These are phyloP conservation scores for Oidiodendron maius DNA, from an alignment of 495 filamentous ascomycete species.

Conservation along the genomic window DNA sequence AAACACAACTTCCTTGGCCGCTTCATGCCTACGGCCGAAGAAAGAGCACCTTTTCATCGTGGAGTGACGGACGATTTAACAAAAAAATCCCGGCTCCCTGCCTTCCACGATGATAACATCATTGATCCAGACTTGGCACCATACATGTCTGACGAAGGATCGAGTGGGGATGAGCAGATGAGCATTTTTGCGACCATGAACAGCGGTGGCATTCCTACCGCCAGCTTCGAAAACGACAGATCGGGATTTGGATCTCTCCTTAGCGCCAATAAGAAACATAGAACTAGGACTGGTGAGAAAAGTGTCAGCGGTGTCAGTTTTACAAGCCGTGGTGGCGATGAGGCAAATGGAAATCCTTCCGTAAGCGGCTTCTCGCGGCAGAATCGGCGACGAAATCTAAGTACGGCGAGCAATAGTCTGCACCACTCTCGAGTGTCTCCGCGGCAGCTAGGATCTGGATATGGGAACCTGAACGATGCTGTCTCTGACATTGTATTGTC, in stretches of 20 bases:
- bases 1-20: slow-evolving; percentile 72
- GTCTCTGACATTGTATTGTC: slow-evolving; percentile 25
- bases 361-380: slow-evolving; percentile 21
- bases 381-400: slow-evolving; percentile 67
- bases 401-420: slow-evolving; percentile 60
- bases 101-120: slow-evolving; percentile 96
- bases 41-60: slow-evolving; percentile 77
- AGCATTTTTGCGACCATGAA: slow-evolving; percentile 74
- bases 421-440: slow-evolving; percentile 64
- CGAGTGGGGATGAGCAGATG: slow-evolving; percentile 86
- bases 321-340: slow-evolving; percentile 51
- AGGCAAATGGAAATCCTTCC: slow-evolving; percentile 19
- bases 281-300: slow-evolving; percentile 69
- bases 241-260: slow-evolving; percentile 46
- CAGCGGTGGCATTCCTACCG: slow-evolving; percentile 33
- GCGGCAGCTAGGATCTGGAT: slow-evolving; percentile 38
- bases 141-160: slow-evolving; percentile 91
- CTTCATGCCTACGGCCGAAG: slow-evolving; percentile 39
- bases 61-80: slow-evolving; percentile 57
- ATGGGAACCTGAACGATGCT: slow-evolving; percentile 18
- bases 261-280: slow-evolving; percentile 63
- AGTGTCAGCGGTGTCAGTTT: slow-evolving; percentile 56
- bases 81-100: slow-evolving; percentile 64
- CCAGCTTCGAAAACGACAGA: slow-evolving; percentile 41
- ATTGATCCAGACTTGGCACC: slow-evolving; percentile 95